Conservation (phyloP, 1,284 basidiomycete species). For the Cryptococcus wingfieldii region DNA sequence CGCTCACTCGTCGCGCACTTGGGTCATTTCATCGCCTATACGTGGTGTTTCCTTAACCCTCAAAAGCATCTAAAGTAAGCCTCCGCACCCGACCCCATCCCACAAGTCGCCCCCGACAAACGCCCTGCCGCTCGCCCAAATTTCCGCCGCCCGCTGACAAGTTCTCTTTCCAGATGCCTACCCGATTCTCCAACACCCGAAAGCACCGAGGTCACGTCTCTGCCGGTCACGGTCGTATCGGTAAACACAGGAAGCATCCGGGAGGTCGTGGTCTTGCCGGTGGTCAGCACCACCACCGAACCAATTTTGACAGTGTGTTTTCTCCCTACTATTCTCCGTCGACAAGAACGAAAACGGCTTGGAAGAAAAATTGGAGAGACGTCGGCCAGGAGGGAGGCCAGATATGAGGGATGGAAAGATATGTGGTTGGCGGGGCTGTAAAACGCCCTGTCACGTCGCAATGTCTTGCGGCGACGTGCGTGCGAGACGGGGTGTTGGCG, state of each 20-base stretch:
- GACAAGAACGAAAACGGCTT: background rate
- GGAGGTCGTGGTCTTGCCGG: conserved; percentile 99
- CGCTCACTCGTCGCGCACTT: no score
- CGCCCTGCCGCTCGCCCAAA: no score
- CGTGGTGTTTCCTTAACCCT: conserved; percentile 19
- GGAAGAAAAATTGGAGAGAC: background rate
- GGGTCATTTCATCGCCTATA: background rate
- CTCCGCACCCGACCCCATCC: no score
- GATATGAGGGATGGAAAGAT: background rate
- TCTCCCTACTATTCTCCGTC: background rate
- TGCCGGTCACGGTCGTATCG: conserved; percentile 98
- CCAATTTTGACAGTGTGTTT: conserved; percentile 53
- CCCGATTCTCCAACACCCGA: conserved; percentile 90
- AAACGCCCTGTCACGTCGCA: background rate
- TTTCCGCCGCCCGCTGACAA: background rate
- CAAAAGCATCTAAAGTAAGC: conserved; percentile 29
- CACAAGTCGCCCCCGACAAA: no score
- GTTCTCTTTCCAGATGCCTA: conserved; percentile 63
- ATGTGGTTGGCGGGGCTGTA: background rate
- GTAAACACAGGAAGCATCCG: conserved; percentile 99
- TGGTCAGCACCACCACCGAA: conserved; percentile 98
- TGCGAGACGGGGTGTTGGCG: no score
- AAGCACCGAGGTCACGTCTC: conserved; percentile 99
- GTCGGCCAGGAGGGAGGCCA: background rate
- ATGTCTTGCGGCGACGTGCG: no score